Evolutionary conservation across 148 eudicot genomes (phyloP), one percentile per base, ranked within the genome.

Genomic region (Chenopodium formosanum): DNA sequence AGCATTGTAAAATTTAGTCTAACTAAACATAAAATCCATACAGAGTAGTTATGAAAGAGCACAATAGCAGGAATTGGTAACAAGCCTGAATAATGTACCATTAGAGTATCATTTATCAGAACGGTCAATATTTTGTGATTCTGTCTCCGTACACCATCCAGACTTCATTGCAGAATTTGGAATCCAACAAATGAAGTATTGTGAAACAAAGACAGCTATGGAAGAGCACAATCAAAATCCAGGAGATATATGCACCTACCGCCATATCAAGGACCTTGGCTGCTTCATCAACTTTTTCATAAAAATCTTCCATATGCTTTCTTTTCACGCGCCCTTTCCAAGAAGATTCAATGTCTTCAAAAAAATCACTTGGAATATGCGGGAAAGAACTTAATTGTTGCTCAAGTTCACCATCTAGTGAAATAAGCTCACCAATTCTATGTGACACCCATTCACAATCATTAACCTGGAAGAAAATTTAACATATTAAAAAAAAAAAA

Each of bases 261-360:
- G 97, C 95, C 69, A 77, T 70, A 83, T 92, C 85, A 78, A 96
- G 89, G 64, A 82, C 92, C 83, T 84, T 83, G 34, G 95, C 94
- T 76, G 99, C 98, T 79, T 89, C 86, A 79, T 92, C 95, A 84
- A 96, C 98, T 86, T 89, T 95, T 77, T 80, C 89, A 85, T 84
- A 92, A 32, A 83, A 88, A 84, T 83, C 91, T 70, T 88, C 89
- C 89, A 96, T 84, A 84, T 96, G 99, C 81, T 90, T 87, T 88
- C 90, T 94, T 85, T 87, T 92, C 37, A 96, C 92, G 77, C 99
- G 98, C 67, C 97, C 94, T 87, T 92, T 96, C 98, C 98, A 96
- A 62, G 94, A 83, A n/a, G 94, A 91, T 85, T 96, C 99, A 85
- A 89, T 88, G 70, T 91, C 98, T 88, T 90, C 94, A 78, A 92